Evolutionary conservation across 2,329 filamentous ascomycete species (phyloP), one percentile per base, ranked within the genome.

Genomic region (Colletotrichum camelliae): DNA sequence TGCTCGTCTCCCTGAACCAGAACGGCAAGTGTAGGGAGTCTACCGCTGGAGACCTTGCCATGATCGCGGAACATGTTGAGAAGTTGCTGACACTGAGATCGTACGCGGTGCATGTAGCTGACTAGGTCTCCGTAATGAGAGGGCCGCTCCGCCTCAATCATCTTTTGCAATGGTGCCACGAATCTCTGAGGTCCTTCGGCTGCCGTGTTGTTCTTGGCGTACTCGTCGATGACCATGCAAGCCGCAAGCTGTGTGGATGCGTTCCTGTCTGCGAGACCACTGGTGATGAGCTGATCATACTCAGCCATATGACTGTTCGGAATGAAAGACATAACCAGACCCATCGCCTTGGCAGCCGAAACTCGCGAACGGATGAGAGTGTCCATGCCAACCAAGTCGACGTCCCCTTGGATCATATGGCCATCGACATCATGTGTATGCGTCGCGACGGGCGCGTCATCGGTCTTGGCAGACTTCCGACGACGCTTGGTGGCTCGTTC

Each of bases 361-460:
- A 97, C 93, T 79, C 96, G 94, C 9, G 96, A 98, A 77, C 96
- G 93, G 66, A 98, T 92, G 84, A 99, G 91, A 8, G 93, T 93
- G 76, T 99, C 97, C 80, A 94, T 91, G 37, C 97, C 96, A 31
- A 99, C 96, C 57, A 99, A 89, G 81, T 99, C 97, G 62, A 98
- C 93, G 81, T 99, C 97, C 67, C 97, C 97, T 82, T 96, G 95
- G 88, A 99, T 96, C 94, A 99, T 98, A 79, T 98, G 96, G 12
- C 96, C 97, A 83, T 99, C 97, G 21, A 99, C 95, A 83, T 99
- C 98, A 84, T 99, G 97, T 2, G 94, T 91, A n/a, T 94, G 87
- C n/a, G 87, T 90, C 5, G 90, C 86, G 2, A 91, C 86, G 2
- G 90, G 87, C 10, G 90, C 85, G 33, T 96, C 94, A 70, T 97